Evolutionary conservation across 768 basidiomycete genomes (phyloP).

Genomic region (Exidia glandulosa): DNA sequence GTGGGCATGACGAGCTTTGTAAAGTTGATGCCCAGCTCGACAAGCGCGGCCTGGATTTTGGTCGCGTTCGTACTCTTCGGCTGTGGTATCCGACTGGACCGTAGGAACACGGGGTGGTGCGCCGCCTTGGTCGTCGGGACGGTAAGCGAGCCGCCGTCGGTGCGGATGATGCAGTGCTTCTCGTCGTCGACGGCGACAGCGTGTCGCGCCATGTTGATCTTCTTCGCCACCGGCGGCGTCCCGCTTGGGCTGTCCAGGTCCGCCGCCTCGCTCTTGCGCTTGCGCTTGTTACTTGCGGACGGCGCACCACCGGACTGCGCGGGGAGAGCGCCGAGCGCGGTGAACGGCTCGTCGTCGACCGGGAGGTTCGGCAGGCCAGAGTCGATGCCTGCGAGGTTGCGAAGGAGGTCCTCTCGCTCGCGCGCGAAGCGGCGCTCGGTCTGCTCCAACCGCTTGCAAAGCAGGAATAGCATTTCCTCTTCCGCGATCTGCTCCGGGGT

Average conservation of each 20-base stretch:
- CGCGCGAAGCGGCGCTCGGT: slow-evolving; percentile 78
- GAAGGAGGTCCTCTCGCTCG: slow-evolving; percentile 79
- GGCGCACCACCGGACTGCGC: background rate
- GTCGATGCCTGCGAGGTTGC: slow-evolving; percentile 76
- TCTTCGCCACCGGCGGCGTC: slow-evolving; percentile 39
- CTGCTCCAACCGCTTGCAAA: slow-evolving; percentile 92
- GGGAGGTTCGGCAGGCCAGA: slow-evolving; percentile 69
- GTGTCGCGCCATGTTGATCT: slow-evolving; percentile 42
- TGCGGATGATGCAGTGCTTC: slow-evolving; percentile 58
- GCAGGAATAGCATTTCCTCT: slow-evolving; percentile 89
- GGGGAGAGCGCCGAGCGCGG: slow-evolving; percentile 23
- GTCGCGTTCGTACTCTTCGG: slow-evolving; percentile 66
- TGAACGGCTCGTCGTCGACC: slow-evolving; percentile 50
- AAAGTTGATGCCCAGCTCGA: slow-evolving; percentile 64
- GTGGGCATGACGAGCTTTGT: slow-evolving; percentile 91
- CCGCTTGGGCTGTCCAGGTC: slow-evolving; percentile 46
- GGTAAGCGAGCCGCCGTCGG: slow-evolving; percentile 38
- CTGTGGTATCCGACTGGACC: slow-evolving; percentile 73
- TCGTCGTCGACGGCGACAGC: background rate
- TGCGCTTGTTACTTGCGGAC: too few species aligned
- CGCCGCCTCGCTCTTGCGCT: slow-evolving; percentile 19
- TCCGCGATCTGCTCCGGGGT: slow-evolving; percentile 83
- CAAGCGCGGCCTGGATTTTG: slow-evolving; percentile 65
- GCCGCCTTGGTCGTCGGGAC: slow-evolving; percentile 60
- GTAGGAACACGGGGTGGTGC: slow-evolving; percentile 70